A percentile compares a stretch with the other conserved stretches of the same genome.
phyloP scores from a whole-genome alignment of 2,329 filamentous ascomycete species.

The Stagonosporopsis vannaccii region DNA sequence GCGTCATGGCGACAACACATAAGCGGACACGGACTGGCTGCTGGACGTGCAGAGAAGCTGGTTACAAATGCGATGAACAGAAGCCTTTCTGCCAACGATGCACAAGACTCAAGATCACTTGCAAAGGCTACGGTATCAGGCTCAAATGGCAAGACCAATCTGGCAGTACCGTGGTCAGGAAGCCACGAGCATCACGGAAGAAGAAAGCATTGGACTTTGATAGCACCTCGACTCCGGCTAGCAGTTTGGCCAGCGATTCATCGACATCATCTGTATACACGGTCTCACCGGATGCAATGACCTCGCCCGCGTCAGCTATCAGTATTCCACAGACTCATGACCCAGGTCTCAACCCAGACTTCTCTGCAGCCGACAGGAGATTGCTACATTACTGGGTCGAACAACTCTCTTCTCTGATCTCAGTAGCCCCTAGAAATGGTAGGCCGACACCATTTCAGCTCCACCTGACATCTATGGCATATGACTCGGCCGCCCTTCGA shows the following conservation, averaged over 20 bases:
- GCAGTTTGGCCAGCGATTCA: slow-evolving; percentile 18
- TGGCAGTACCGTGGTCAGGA: slow-evolving; percentile 20
- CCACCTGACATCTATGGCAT: slow-evolving; percentile 40
- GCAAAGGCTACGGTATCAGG: slow-evolving; percentile 41
- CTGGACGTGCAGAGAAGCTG: slow-evolving; percentile 44
- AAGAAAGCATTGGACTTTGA: slow-evolving; percentile 17
- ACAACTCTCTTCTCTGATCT: slow-evolving; percentile 36
- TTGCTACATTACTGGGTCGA: slow-evolving; percentile 41
- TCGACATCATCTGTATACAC: slow-evolving; percentile 20
- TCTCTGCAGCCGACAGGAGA: slow-evolving; percentile 30
- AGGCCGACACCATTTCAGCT: slow-evolving; percentile 34
- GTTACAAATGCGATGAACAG: slow-evolving; percentile 45
- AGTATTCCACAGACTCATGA: slow-evolving; percentile 15
- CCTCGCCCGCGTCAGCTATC: slow-evolving; percentile 20
- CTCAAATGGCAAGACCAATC: slow-evolving; percentile 39
- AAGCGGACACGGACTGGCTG: slow-evolving; percentile 42
- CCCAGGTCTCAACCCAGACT: slow-evolving; percentile 15
- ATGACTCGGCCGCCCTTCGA: slow-evolving; percentile 33
- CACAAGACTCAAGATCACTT: slow-evolving; percentile 36
- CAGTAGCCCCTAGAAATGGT: slow-evolving; percentile 31
- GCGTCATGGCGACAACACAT: slow-evolving; percentile 29
- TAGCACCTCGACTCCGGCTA: slow-evolving; percentile 22
- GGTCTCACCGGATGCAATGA: background rate
- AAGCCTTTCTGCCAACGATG: slow-evolving; percentile 40
- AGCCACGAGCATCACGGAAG: slow-evolving; percentile 25